A percentile compares a stretch with the other conserved stretches of the same genome.
These are phyloP conservation scores for Solanum habrochaites DNA, from an alignment of 257 asterid species.

Conservation along the genomic window DNA sequence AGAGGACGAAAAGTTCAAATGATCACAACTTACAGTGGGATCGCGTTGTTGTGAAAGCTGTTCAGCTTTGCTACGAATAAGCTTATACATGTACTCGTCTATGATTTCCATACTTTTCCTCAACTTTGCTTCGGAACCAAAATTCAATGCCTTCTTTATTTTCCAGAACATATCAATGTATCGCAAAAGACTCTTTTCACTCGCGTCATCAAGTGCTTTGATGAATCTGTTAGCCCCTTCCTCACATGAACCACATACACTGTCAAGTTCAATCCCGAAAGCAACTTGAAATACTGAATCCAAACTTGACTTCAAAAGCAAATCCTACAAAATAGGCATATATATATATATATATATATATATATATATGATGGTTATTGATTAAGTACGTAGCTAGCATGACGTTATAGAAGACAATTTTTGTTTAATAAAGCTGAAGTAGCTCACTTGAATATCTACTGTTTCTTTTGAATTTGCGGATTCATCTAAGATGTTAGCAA, in stretches of 20 bases:
- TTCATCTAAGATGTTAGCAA: conserved; percentile 15
- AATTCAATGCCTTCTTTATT: conserved; percentile 31
- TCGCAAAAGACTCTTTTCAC: conserved; percentile 31
- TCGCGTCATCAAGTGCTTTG: conserved; percentile 51
- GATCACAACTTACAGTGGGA: conserved; percentile 4
- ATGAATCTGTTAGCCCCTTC: conserved; percentile 24
- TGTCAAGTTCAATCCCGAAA: conserved; percentile 45
- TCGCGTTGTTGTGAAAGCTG: conserved; percentile 13
- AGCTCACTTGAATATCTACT: conserved; percentile 14
- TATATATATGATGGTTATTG: background rate
- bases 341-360: no score
- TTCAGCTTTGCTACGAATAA: conserved; percentile 32
- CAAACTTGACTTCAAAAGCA: conserved; percentile 41
- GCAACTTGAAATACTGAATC: conserved; percentile 51
- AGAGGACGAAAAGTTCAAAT: background rate
- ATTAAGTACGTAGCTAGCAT: background rate
- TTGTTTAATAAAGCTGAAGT: background rate
- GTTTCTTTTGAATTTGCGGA: conserved; percentile 11
- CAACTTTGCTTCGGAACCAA: conserved; percentile 40
- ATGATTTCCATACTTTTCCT: conserved; percentile 26
- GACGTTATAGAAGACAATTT: background rate
- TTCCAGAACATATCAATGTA: conserved; percentile 49
- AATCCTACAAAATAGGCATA: conserved; percentile 13
- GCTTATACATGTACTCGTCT: conserved; percentile 30
- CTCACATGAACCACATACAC: conserved; percentile 40